Conservation (phyloP, 2,329 filamentous ascomycete species). For the Penicillium sp. region DNA sequence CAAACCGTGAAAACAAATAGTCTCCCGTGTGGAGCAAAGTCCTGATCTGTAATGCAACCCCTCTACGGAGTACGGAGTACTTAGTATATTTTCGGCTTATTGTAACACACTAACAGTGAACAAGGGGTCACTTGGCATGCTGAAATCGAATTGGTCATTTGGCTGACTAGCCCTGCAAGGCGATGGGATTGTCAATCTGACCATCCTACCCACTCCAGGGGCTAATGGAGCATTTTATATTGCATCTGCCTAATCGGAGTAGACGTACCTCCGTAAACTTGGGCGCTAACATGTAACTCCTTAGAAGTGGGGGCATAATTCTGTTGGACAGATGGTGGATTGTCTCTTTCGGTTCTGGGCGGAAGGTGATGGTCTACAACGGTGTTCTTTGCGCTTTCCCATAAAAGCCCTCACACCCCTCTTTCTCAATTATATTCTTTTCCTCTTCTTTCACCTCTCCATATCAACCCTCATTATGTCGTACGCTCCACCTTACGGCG, state of each 20-base stretch:
- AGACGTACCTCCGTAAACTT: not conserved
- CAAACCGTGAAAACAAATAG: conserved; percentile 4
- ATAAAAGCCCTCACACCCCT: conserved; percentile 13
- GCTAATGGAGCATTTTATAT: conserved; percentile 9
- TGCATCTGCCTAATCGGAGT: conserved; percentile 17
- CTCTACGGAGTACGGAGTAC: not conserved
- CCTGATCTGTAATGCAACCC: conserved; percentile 1
- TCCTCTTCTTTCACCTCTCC: not conserved
- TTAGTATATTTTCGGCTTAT: not conserved
- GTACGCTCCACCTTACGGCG: conserved; percentile 21
- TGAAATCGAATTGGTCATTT: not conserved
- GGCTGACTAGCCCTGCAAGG: conserved; percentile 6
- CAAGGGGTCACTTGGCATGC: conserved; percentile 3
- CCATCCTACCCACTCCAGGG: not conserved
- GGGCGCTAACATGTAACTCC: conserved; percentile 15
- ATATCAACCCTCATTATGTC: conserved; percentile 16
- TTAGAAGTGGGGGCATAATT: conserved; percentile 8
- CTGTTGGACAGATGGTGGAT: conserved; percentile 1
- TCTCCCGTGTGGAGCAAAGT: conserved; percentile 4
- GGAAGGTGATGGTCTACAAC: conserved; percentile 13
- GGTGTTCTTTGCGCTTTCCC: conserved; percentile 3
- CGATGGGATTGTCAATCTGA: conserved; percentile 6
- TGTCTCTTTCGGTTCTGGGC: conserved; percentile 14
- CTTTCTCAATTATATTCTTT: not conserved
- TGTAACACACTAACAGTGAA: conserved; percentile 1